Percentiles rank a stretch among this genome's conserved stretches.
Evolutionary conservation across 2,329 filamentous ascomycete genomes (phyloP).

Genomic region (Rosellinia necatrix): DNA sequence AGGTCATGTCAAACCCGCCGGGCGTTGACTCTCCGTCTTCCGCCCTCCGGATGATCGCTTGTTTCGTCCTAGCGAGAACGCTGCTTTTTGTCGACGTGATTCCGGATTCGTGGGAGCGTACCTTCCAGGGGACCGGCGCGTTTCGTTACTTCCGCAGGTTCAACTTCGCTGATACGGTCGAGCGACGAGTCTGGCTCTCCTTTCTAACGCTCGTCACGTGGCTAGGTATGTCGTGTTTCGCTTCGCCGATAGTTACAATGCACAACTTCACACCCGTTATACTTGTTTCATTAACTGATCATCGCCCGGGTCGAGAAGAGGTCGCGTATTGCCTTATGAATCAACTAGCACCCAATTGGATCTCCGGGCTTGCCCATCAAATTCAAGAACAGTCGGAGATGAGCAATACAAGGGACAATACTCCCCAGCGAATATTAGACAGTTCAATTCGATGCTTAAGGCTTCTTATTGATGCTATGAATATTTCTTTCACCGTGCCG

Average conservation of each 20-base stretch:
- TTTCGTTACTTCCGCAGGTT: conserved; percentile 20
- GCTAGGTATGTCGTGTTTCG: conserved; percentile 24
- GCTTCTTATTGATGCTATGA: conserved; percentile 24
- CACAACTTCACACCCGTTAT: neutral
- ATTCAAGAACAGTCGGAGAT: neutral
- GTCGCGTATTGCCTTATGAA: conserved; percentile 26
- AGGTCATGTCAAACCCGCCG: conserved; percentile 21
- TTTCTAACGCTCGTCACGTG: conserved; percentile 24
- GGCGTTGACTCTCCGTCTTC: conserved; percentile 11
- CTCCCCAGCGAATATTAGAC: conserved; percentile 11
- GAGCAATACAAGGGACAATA: neutral
- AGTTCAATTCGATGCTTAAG: conserved; percentile 18
- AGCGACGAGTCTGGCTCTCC: conserved; percentile 21
- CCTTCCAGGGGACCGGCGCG: conserved; percentile 20
- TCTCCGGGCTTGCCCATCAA: conserved; percentile 18
- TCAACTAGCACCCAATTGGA: conserved; percentile 8
- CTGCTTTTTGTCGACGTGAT: conserved; percentile 22
- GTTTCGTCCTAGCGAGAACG: conserved; percentile 23
- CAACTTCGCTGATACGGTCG: conserved; percentile 6
- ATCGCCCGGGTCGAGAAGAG: conserved; percentile 7
- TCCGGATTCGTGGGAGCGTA: conserved; percentile 26
- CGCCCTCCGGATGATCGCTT: conserved; percentile 15
- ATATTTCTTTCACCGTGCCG: conserved; percentile 4
- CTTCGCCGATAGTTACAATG: neutral
- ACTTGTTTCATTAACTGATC: neutral